Conservation (phyloP, 371 early-diverging fungal species). For the Mortierella sp. region DNA sequence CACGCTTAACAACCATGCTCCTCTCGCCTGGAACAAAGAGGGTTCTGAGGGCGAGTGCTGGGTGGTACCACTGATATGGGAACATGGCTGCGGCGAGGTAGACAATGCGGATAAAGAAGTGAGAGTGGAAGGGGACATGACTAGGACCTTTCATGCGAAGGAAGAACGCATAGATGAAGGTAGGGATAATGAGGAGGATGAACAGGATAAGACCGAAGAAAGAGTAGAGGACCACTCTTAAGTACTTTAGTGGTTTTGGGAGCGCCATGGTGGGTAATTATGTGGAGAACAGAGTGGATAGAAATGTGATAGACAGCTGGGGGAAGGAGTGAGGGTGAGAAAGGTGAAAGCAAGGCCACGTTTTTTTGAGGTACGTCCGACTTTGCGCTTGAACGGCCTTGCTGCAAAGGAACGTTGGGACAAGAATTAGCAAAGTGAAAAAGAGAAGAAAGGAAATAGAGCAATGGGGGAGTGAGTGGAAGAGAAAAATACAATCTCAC, state of each 20-base stretch:
- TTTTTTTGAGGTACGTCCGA: background rate
- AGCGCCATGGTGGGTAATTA: conserved; percentile 29
- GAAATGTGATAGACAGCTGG: background rate
- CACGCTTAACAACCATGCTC: conserved; percentile 52
- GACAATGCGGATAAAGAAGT: conserved; percentile 47
- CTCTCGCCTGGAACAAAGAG: conserved; percentile 44
- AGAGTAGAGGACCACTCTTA: conserved; percentile 35
- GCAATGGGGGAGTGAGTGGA: background rate
- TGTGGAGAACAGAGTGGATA: background rate
- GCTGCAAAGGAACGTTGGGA: conserved; percentile 2
- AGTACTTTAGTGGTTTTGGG: conserved; percentile 51
- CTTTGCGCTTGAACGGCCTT: conserved; percentile 11
- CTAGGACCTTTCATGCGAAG: conserved; percentile 33
- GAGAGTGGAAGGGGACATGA: conserved; percentile 47
- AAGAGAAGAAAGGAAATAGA: background rate
- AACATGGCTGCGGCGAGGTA: conserved; percentile 56
- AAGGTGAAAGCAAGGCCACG: background rate
- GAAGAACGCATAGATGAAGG: conserved; percentile 30
- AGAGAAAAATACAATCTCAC: background rate
- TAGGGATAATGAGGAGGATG: conserved; percentile 44
- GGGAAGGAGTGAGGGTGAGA: background rate
- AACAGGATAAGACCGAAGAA: conserved; percentile 41
- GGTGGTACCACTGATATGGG: conserved; percentile 53
- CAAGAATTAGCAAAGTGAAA: background rate
- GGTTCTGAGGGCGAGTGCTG: conserved; percentile 40